Base-by-base conservation (phyloP, 805 yeast species). In the Cyberlindnera petersonii region DNA sequence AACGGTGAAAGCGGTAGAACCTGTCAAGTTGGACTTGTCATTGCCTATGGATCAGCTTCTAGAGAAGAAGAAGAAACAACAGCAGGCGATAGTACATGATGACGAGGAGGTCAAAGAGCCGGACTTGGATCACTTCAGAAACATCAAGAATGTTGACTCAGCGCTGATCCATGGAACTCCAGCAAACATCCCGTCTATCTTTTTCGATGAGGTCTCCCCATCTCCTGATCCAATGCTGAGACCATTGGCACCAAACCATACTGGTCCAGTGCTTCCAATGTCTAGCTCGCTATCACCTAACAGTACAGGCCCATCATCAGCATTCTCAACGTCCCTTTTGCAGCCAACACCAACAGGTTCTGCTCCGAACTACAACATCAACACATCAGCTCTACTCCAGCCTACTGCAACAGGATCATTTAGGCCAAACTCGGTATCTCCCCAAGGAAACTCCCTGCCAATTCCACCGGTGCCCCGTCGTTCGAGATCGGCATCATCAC, bases 31-130 rank as follows among this genome's bases (percentile, higher is more conserved):
- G 20, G 91, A 84, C 54, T 64, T 73, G 37, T 71, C 83, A 2
- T 61, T 84, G 16, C 89, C 93, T 6, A 85, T 85, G 94, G 86
- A 81, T 52, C 86, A 84, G 55, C 58, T 85, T 21, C 51, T 85
- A 31, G 64, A 66, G 35, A 68, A 67, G 35, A 55, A 83, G 24
- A 64, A 65, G 38, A 69, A 67, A 39, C 58, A 78, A 49, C 40
- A 59, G 31, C 61, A 56, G 29, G 48, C 43, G 33, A 74, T 73
- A 17, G 79, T 74, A 31, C 82, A 81, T 46, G 94, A 84, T 44
- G 80, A 75, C 47, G 83, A 81, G 49, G 83, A 79, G 31, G 65
- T 83, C 23, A 75, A 75, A 44, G 89, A 81, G 47, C 82, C 83
- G 79, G 83, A 78, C 11, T 74, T 82, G 39, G 78, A 78, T 46